Percentiles rank a stretch among this genome's conserved stretches.
These are phyloP conservation scores for Raffaelea arxii DNA, from an alignment of 2,329 filamentous ascomycete genomes.

Conservation along the genomic window DNA sequence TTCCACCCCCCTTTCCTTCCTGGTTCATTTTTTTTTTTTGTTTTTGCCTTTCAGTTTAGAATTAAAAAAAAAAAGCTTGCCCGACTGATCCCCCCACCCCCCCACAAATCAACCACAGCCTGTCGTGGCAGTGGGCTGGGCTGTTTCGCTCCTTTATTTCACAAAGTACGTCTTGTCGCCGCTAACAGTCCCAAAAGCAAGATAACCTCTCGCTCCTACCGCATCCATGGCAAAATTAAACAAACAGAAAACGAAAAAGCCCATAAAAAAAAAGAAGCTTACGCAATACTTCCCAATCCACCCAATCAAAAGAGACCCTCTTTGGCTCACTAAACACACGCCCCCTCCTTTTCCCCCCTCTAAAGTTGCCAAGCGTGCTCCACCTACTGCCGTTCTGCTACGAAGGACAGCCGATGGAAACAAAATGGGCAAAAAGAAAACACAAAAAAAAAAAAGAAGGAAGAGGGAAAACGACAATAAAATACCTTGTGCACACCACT, in stretches of 20 bases:
- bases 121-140: too few species aligned
- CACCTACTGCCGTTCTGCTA: too few species aligned
- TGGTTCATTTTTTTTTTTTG: too few species aligned
- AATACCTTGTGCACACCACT: too few species aligned
- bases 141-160: neutral
- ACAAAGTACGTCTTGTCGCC: neutral
- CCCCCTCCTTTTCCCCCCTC: neutral
- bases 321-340: neutral
- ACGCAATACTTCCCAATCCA: neutral
- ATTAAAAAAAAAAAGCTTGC: too few species aligned
- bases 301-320: neutral
- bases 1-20: too few species aligned
- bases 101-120: too few species aligned
- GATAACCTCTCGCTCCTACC: neutral
- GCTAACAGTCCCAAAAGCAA: neutral
- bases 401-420: too few species aligned
- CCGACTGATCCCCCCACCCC: too few species aligned
- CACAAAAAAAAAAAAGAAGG: neutral
- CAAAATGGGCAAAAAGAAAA: neutral
- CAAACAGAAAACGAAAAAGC: too few species aligned
- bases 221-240: neutral
- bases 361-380: neutral
- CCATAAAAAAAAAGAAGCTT: too few species aligned
- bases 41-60: neutral
- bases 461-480: neutral